These are phyloP conservation scores for Globisporangium middletonii DNA, from an alignment of 352 stramenopile species.

Conservation along the genomic window DNA sequence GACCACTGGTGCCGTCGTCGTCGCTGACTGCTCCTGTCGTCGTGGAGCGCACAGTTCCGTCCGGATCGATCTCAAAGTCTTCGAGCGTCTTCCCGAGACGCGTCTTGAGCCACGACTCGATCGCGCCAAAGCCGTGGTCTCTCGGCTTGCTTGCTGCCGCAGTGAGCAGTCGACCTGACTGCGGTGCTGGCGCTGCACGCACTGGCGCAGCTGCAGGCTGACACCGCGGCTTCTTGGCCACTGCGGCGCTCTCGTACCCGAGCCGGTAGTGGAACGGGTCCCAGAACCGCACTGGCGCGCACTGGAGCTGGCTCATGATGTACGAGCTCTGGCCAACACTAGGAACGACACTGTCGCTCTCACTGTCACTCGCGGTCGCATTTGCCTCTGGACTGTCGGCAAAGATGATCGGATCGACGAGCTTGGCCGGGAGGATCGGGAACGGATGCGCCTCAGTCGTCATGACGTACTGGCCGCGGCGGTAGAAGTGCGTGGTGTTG, in stretches of 20 bases:
- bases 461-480: slow-evolving; percentile 90
- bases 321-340: slow-evolving; percentile 13
- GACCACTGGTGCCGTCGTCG: background rate
- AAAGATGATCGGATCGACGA: slow-evolving; percentile 36
- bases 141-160: slow-evolving; percentile 5
- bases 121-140: slow-evolving; percentile 3
- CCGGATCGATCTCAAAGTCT: slow-evolving; percentile 6
- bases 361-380: background rate
- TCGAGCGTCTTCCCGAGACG: slow-evolving; percentile 27
- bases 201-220: slow-evolving; percentile 3
- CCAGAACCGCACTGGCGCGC: slow-evolving; percentile 39
- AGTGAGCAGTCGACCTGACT: background rate
- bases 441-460: slow-evolving; percentile 97
- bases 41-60: background rate
- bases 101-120: slow-evolving; percentile 51
- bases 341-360: slow-evolving; percentile 2
- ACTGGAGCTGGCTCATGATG: slow-evolving; percentile 23
- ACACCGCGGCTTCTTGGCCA: slow-evolving; percentile 40
- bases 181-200: background rate
- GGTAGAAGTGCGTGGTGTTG: slow-evolving; percentile 87
- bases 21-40: background rate
- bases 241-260: slow-evolving; percentile 45
- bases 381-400: slow-evolving; percentile 6
- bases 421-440: slow-evolving; percentile 51
- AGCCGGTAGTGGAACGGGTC: slow-evolving; percentile 50